phyloP scores from a whole-genome alignment of 805 yeast genomes.

The Candida germanica region DNA sequence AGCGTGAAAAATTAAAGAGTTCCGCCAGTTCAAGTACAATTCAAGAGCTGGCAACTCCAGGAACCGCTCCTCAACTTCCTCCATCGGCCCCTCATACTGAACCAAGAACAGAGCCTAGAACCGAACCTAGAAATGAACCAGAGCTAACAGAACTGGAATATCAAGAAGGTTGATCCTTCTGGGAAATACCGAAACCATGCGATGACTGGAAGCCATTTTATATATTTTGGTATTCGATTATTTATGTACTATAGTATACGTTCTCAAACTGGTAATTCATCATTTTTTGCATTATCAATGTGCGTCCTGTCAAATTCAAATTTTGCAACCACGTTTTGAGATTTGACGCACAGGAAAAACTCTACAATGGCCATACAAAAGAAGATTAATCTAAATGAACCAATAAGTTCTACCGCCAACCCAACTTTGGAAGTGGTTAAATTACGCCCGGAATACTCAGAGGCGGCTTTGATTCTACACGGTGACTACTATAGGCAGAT shows the following conservation, averaged over 20 bases:
- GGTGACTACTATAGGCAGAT: slow-evolving; percentile 55
- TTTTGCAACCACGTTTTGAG: neutral
- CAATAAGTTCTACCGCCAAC: slow-evolving; percentile 50
- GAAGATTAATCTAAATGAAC: slow-evolving; percentile 50
- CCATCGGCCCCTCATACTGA: slow-evolving; percentile 13
- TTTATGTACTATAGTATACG: too few species aligned
- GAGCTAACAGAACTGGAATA: too few species aligned
- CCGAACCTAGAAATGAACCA: neutral
- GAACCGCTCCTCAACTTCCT: slow-evolving; percentile 5
- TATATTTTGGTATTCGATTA: too few species aligned
- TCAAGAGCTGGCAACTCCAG: slow-evolving; percentile 3
- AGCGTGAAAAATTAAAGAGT: slow-evolving; percentile 14
- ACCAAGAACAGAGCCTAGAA: neutral
- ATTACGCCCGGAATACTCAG: slow-evolving; percentile 55
- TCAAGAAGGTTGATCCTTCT: too few species aligned
- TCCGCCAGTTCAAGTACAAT: neutral
- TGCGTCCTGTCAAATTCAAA: too few species aligned
- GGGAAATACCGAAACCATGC: too few species aligned
- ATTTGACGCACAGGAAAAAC: neutral
- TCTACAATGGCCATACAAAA: slow-evolving; percentile 43
- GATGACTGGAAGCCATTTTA: too few species aligned
- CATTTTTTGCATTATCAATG: too few species aligned
- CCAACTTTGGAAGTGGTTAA: slow-evolving; percentile 49
- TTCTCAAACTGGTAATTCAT: too few species aligned
- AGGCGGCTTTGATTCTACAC: slow-evolving; percentile 59